Evolutionary conservation across 2,329 filamentous ascomycete genomes (phyloP).

Genomic region (Paradendryphiella salina): DNA sequence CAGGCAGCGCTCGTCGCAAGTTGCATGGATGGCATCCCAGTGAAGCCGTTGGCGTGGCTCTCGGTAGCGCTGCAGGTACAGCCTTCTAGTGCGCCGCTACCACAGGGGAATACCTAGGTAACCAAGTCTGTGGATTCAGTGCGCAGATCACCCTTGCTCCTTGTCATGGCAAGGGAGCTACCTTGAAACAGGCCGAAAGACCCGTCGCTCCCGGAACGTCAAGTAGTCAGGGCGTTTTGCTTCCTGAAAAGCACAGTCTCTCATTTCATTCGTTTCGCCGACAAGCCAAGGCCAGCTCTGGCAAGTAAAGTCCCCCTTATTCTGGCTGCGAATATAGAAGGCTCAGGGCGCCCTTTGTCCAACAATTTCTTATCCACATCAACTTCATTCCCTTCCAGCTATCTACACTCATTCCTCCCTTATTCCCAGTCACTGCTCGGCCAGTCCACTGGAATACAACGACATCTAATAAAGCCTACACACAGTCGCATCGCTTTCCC

Average conservation of each 20-base stretch:
- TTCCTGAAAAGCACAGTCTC: slow-evolving; percentile 41
- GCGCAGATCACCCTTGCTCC: slow-evolving; percentile 38
- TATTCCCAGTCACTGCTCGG: slow-evolving; percentile 33
- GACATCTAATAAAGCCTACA: slow-evolving; percentile 31
- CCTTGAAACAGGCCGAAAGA: slow-evolving; percentile 46
- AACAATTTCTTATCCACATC: slow-evolving; percentile 27
- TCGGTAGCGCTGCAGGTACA: slow-evolving; percentile 31
- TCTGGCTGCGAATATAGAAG: slow-evolving; percentile 38
- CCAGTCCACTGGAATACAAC: slow-evolving; percentile 37
- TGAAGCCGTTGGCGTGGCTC: slow-evolving; percentile 26
- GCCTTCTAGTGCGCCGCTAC: slow-evolving; percentile 17
- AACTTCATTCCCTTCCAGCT: slow-evolving; percentile 33
- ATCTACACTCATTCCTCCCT: slow-evolving; percentile 32
- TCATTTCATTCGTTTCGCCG: slow-evolving; percentile 49
- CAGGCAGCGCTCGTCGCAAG: slow-evolving; percentile 3
- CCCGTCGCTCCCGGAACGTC: slow-evolving; percentile 47
- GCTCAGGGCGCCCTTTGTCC: slow-evolving; percentile 31
- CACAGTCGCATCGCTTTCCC: slow-evolving; percentile 13
- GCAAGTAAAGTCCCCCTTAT: slow-evolving; percentile 38
- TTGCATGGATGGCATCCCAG: slow-evolving; percentile 13
- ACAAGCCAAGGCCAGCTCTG: slow-evolving; percentile 39
- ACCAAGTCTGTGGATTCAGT: slow-evolving; percentile 32
- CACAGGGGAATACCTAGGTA: slow-evolving; percentile 24
- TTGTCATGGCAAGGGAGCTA: slow-evolving; percentile 34
- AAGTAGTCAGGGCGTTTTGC: slow-evolving; percentile 44